Conservation (phyloP, 768 basidiomycete genomes). For the Coprinopsis cinerea region DNA sequence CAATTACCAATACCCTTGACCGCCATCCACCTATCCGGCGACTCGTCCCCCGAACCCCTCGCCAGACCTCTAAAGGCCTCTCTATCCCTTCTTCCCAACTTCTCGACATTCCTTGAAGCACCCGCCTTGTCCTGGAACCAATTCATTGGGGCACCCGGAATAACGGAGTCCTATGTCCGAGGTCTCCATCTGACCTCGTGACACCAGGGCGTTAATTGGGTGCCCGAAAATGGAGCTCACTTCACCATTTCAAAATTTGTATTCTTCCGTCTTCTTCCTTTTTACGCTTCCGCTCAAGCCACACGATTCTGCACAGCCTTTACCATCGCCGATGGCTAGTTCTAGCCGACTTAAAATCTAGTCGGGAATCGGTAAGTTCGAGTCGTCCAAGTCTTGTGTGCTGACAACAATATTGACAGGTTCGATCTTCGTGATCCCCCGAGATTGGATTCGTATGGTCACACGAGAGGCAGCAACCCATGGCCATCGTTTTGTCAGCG, state of each 20-base stretch:
- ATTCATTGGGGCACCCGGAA: not conserved
- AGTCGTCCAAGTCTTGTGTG: too few species aligned
- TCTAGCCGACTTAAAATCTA: too few species aligned
- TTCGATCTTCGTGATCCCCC: too few species aligned
- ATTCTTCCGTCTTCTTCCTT: not conserved
- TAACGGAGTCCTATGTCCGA: not conserved
- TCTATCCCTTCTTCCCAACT: not conserved
- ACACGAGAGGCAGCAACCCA: too few species aligned
- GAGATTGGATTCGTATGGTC: too few species aligned
- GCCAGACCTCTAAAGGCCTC: not conserved
- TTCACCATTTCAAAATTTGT: constrained; percentile 1
- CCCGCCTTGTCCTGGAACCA: not conserved
- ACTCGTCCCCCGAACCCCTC: not conserved
- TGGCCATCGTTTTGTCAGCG: too few species aligned
- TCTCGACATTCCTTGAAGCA: not conserved
- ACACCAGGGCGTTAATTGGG: not conserved
- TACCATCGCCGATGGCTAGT: not conserved
- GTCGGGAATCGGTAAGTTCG: too few species aligned
- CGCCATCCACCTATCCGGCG: too few species aligned
- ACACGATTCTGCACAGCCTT: not conserved
- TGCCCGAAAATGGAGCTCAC: constrained; percentile 1
- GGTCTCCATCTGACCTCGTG: not conserved
- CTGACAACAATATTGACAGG: too few species aligned
- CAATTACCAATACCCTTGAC: too few species aligned
- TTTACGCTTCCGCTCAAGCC: not conserved